Evolutionary conservation across 352 stramenopile species (phyloP).

Genomic region (Pythium sp.): DNA sequence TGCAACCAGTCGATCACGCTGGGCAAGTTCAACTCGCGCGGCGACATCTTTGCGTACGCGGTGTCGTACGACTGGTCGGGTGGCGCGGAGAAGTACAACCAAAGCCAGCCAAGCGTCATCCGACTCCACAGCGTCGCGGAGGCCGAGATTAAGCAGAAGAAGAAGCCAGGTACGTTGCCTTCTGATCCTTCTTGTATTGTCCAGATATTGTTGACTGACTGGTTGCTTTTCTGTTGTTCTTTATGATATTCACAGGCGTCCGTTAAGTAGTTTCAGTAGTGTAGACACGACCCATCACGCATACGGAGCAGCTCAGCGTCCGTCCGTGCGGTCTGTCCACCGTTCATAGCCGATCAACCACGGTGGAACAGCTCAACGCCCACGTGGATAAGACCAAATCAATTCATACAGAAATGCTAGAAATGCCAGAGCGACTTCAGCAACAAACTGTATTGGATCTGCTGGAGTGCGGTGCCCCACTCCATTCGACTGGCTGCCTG

Average conservation of each 20-base stretch:
- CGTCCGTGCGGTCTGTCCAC: neutral
- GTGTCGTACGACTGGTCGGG: constrained; percentile 98
- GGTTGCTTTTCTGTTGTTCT: neutral
- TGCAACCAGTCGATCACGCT: constrained; percentile 88
- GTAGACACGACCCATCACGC: constrained; percentile 3
- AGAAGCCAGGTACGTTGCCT: constrained; percentile 72
- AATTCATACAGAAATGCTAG: neutral
- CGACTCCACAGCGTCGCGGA: constrained; percentile 91
- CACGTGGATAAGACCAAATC: neutral
- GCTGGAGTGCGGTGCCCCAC: neutral
- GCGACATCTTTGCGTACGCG: constrained; percentile 95
- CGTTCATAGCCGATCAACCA: neutral
- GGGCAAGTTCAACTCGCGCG: constrained; percentile 91
- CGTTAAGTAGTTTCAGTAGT: constrained; percentile 17
- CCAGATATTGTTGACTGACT: neutral
- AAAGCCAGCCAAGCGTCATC: constrained; percentile 88
- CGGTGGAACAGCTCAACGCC: neutral
- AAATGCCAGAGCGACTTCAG: neutral
- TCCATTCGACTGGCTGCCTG: neutral
- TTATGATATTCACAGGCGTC: neutral
- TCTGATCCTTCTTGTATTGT: neutral
- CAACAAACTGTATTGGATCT: neutral
- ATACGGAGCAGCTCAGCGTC: neutral
- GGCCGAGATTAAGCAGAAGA: constrained; percentile 95
- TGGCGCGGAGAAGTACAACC: constrained; percentile 89